phyloP scores from a whole-genome alignment of 441 rosid genomes.

The Mallotus japonicus region DNA sequence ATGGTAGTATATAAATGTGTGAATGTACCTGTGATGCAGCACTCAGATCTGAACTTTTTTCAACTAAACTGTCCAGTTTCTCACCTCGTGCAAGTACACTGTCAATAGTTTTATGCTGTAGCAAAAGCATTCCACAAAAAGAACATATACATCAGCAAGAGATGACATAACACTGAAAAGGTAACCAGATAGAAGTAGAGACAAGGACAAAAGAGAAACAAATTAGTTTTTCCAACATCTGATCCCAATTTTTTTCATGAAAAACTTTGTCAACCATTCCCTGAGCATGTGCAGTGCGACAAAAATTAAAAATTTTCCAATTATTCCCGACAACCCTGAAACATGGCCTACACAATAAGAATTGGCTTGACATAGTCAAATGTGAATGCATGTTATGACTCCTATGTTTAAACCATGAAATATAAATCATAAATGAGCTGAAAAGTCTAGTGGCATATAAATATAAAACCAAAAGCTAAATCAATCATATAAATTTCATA shows the following conservation, averaged over 20 bases:
- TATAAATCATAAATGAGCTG: not conserved
- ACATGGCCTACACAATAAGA: not conserved
- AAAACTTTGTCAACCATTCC: not conserved
- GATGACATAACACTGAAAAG: not conserved
- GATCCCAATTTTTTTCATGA: not conserved
- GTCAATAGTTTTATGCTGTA: conserved; percentile 89
- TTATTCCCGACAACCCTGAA: not conserved
- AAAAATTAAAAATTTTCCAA: not conserved
- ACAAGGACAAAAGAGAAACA: not conserved
- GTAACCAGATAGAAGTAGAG: conserved; percentile 1
- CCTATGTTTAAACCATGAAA: not conserved
- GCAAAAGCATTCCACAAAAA: conserved; percentile 21
- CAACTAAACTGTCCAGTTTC: conserved; percentile 84
- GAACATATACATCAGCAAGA: conserved; percentile 13
- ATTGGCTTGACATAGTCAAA: not conserved
- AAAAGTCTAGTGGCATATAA: not conserved
- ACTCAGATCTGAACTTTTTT: conserved; percentile 94
- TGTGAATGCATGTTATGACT: not conserved
- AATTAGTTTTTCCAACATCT: not conserved
- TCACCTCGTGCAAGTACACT: conserved; percentile 93
- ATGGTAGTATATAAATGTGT: not conserved
- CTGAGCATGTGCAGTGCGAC: not conserved
- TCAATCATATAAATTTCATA: too few species aligned
- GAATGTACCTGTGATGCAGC: conserved; percentile 90
- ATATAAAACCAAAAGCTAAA: too few species aligned